Percentiles rank a stretch among this genome's conserved stretches.
These are phyloP conservation scores for Fraxinus dipetala DNA, from an alignment of 305 asterid species.

Conservation along the genomic window DNA sequence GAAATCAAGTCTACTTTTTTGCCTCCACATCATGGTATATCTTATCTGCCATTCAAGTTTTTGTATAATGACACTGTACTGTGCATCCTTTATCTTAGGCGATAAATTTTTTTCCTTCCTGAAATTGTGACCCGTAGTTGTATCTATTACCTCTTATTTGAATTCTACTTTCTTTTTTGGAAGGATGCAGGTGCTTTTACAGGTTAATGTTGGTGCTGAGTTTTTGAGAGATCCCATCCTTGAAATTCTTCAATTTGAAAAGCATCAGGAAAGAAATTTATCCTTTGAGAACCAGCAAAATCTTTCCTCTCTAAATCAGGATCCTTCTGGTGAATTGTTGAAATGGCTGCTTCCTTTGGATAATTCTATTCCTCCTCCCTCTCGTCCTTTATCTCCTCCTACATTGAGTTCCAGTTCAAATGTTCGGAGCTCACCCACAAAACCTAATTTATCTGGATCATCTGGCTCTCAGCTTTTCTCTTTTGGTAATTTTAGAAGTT, in stretches of 20 bases:
- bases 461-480: conserved; percentile 87
- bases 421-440: conserved; percentile 67
- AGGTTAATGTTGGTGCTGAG: conserved; percentile 74
- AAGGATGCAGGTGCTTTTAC: conserved; percentile 99
- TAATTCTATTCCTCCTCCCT: conserved; percentile 68
- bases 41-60: neutral
- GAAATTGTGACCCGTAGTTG: conserved; percentile 10
- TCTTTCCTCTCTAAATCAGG: conserved; percentile 42
- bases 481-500: conserved; percentile 89
- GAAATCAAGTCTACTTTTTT: neutral
- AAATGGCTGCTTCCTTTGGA: conserved; percentile 97
- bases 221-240: conserved; percentile 76
- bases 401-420: conserved; percentile 59
- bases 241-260: conserved; percentile 95
- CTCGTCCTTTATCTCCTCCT: conserved; percentile 74
- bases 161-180: conserved; percentile 65
- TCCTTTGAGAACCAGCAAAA: conserved; percentile 42
- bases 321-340: conserved; percentile 75
- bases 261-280: conserved; percentile 54
- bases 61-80: neutral
- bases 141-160: conserved; percentile 43
- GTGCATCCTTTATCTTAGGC: neutral
- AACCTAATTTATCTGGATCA: conserved; percentile 55
- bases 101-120: conserved; percentile 16
- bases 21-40: neutral